These are phyloP conservation scores for Biscogniauxia mediterranea DNA, from an alignment of 2,329 filamentous ascomycete genomes.

Conservation along the genomic window DNA sequence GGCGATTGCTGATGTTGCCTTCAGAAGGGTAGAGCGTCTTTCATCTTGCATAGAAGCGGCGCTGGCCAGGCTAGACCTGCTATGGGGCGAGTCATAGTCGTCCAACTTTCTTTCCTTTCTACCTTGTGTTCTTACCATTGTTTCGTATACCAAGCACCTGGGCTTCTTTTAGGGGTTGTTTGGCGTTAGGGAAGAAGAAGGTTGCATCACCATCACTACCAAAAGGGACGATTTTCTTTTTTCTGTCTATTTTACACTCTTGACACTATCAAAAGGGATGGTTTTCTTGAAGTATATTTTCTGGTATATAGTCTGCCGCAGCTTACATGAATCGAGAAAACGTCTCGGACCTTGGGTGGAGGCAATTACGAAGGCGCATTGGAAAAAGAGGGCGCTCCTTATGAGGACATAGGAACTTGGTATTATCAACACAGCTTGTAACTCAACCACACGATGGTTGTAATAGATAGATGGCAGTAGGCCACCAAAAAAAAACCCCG, in stretches of 20 bases:
- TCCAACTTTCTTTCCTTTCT: neutral
- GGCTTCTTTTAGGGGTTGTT: neutral
- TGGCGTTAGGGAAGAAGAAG: neutral
- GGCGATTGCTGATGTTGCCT: slow-evolving; percentile 40
- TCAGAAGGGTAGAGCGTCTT: slow-evolving; percentile 51
- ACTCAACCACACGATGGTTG: slow-evolving; percentile 4
- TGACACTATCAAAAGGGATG: neutral
- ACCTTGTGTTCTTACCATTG: neutral
- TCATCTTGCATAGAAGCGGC: slow-evolving; percentile 39
- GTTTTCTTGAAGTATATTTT: neutral
- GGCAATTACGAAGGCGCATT: slow-evolving; percentile 15
- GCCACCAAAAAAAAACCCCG: slow-evolving; percentile 4
- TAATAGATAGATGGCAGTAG: slow-evolving; percentile 16
- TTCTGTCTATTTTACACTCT: neutral
- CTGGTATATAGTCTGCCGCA: neutral
- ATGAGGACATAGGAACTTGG: slow-evolving; percentile 8
- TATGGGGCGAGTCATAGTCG: slow-evolving; percentile 32
- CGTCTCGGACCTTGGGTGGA: slow-evolving; percentile 2
- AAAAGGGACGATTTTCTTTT: neutral
- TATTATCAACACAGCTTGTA: slow-evolving; percentile 3
- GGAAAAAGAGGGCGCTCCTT: slow-evolving; percentile 14
- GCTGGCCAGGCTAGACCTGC: slow-evolving; percentile 36
- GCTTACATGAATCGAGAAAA: neutral
- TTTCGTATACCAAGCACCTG: neutral
- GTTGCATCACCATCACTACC: neutral